A percentile compares a stretch with the other conserved stretches of the same genome.
These are phyloP conservation scores for Tremellales sp. DNA, from an alignment of 1,284 basidiomycete genomes.

Conservation along the genomic window DNA sequence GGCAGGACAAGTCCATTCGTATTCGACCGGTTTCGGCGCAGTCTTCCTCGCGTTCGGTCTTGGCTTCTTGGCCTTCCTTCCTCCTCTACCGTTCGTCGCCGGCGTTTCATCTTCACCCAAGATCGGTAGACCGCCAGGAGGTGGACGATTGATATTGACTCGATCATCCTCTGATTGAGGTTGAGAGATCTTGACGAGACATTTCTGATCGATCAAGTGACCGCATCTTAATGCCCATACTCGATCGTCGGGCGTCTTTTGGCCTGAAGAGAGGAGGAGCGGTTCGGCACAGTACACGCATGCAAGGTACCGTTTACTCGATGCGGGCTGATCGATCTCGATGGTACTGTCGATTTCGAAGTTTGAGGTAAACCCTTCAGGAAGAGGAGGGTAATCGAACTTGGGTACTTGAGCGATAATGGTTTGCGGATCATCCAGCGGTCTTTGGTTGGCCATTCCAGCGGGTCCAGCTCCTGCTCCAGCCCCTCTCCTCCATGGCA, in stretches of 20 bases:
- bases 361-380: neutral
- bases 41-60: constrained; percentile 2
- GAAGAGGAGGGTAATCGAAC: neutral
- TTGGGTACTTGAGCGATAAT: neutral
- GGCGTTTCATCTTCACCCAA: constrained; percentile 3
- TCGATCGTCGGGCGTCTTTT: constrained; percentile 29
- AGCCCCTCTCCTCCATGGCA: too few species aligned
- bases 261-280: constrained; percentile 33
- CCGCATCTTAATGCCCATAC: constrained; percentile 46
- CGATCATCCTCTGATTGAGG: constrained; percentile 13
- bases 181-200: constrained; percentile 24
- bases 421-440: neutral
- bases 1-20: constrained; percentile 34
- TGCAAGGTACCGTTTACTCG: constrained; percentile 17
- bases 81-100: constrained; percentile 3
- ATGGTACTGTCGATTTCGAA: neutral
- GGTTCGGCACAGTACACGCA: constrained; percentile 39
- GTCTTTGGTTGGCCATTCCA: too few species aligned
- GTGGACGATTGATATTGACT: constrained; percentile 6
- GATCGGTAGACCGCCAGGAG: constrained; percentile 8
- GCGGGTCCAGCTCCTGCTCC: too few species aligned
- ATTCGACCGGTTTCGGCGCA: constrained; percentile 13
- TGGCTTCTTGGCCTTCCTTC: constrained; percentile 12
- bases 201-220: constrained; percentile 45
- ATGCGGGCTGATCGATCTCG: neutral